Percentiles rank a stretch among this genome's conserved stretches.
These are phyloP conservation scores for Earliella scabrosa DNA, from an alignment of 1,284 basidiomycete species.

Conservation along the genomic window DNA sequence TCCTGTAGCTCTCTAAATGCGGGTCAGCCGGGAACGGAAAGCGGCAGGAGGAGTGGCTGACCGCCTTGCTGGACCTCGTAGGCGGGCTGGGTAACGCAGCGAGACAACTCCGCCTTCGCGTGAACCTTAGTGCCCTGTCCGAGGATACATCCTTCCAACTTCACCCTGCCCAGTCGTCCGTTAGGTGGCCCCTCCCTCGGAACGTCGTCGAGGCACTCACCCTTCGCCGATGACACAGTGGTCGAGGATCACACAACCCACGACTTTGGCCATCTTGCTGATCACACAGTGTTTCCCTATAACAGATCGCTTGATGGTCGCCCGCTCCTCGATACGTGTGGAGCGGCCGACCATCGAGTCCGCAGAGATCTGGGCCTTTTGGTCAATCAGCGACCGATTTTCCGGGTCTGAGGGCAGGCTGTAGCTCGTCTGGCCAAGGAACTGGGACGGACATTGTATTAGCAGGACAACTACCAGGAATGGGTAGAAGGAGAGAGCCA, in stretches of 20 bases:
- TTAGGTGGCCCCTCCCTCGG: neutral
- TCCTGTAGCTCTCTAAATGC: constrained; percentile 31
- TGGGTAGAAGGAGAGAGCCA: neutral
- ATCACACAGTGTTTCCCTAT: constrained; percentile 90
- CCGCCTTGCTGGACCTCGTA: constrained; percentile 81
- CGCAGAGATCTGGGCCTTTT: constrained; percentile 82
- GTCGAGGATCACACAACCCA: constrained; percentile 89
- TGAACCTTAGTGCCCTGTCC: constrained; percentile 85
- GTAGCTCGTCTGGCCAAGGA: constrained; percentile 55
- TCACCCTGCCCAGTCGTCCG: constrained; percentile 58
- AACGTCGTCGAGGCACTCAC: constrained; percentile 45
- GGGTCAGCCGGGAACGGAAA: neutral
- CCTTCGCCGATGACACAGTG: constrained; percentile 89
- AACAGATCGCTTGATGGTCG: constrained; percentile 86
- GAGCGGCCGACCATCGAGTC: constrained; percentile 87
- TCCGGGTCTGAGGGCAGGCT: constrained; percentile 62
- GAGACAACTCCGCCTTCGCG: constrained; percentile 76
- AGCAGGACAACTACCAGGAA: too few relatives aligned
- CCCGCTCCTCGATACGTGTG: constrained; percentile 83
- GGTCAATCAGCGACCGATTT: constrained; percentile 69
- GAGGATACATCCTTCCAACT: constrained; percentile 88
- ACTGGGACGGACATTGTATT: constrained; percentile 42
- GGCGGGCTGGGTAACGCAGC: constrained; percentile 88
- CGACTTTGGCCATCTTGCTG: constrained; percentile 85
- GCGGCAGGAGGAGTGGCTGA: constrained; percentile 37